Percentiles rank a stretch among this genome's conserved stretches.
Conservation (phyloP, 2,329 filamentous ascomycete species). For the Paramyrothecium sp. region DNA sequence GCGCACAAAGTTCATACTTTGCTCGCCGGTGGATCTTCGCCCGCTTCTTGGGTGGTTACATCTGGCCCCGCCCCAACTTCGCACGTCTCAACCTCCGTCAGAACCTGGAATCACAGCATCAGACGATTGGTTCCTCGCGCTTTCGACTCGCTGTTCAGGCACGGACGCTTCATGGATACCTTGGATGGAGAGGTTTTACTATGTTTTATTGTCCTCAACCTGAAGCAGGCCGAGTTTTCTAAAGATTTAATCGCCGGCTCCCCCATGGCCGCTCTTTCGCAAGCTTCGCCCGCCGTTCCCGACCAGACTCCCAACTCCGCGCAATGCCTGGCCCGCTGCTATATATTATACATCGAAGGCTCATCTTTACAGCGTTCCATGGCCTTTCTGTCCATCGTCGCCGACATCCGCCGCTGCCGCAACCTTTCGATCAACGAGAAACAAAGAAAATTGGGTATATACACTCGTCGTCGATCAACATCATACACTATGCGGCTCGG, state of each 20-base stretch:
- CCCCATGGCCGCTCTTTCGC: not conserved
- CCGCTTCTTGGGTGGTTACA: too few species aligned
- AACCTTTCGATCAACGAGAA: conserved; percentile 7
- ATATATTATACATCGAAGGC: conserved; percentile 6
- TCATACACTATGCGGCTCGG: not conserved
- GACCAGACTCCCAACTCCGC: conserved; percentile 33
- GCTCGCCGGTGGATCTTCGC: too few species aligned
- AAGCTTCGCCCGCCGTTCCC: not conserved
- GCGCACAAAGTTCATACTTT: too few species aligned
- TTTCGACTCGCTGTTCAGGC: too few species aligned
- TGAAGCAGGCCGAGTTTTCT: conserved; percentile 10
- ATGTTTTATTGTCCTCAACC: not conserved
- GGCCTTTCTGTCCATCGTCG: not conserved
- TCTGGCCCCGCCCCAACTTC: too few species aligned
- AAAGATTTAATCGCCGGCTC: conserved; percentile 15
- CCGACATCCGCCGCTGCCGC: conserved; percentile 1
- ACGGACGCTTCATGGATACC: too few species aligned
- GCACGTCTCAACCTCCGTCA: too few species aligned
- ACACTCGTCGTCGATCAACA: conserved; percentile 9
- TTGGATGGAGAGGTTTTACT: not conserved
- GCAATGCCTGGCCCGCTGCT: conserved; percentile 26
- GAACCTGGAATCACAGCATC: too few species aligned
- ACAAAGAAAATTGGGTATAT: conserved; percentile 12
- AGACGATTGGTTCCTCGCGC: too few species aligned
- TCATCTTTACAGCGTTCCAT: not conserved